A percentile compares a stretch with the other conserved stretches of the same genome.
Evolutionary conservation across 75 land plant species (phyloP).

Genomic region (Picea sitchensis): DNA sequence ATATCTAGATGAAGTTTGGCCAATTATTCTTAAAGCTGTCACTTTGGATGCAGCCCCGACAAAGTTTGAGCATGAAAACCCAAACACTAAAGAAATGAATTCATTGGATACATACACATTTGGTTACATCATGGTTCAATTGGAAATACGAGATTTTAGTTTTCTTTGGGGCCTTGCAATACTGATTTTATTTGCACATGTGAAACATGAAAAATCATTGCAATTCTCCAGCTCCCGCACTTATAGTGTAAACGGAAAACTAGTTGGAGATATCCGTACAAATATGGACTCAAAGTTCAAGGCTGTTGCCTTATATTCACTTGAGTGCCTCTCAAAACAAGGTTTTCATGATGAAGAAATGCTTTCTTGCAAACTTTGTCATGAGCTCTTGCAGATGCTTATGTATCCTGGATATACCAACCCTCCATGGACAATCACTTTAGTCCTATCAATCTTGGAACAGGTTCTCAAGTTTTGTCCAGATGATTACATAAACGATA

Average conservation of each 20-base stretch:
- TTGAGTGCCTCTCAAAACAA: constrained; percentile 54
- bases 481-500: constrained; percentile 41
- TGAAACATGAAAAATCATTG: constrained; percentile 1
- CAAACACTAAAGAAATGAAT: constrained; percentile 8
- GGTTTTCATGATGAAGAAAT: constrained; percentile 52
- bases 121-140: constrained; percentile 53
- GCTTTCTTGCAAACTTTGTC: constrained; percentile 58
- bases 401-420: constrained; percentile 24
- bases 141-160: constrained; percentile 48
- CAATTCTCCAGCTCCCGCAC: constrained; percentile 14
- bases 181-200: constrained; percentile 46
- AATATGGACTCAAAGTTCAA: constrained; percentile 18
- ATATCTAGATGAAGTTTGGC: constrained; percentile 76
- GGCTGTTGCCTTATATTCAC: constrained; percentile 56
- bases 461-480: constrained; percentile 74
- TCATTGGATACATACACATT: constrained; percentile 13
- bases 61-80: constrained; percentile 13
- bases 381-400: constrained; percentile 51
- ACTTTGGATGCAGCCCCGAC: constrained; percentile 66
- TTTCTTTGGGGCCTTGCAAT: constrained; percentile 75
- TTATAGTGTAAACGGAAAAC: constrained; percentile 29
- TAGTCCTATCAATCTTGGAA: constrained; percentile 17
- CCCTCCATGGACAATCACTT: constrained; percentile 19
- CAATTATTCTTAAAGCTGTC: constrained; percentile 80
- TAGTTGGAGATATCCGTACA: constrained; percentile 20